Base-by-base conservation (phyloP, 2,329 filamentous ascomycete genomes). In the Fusarium graminum region DNA sequence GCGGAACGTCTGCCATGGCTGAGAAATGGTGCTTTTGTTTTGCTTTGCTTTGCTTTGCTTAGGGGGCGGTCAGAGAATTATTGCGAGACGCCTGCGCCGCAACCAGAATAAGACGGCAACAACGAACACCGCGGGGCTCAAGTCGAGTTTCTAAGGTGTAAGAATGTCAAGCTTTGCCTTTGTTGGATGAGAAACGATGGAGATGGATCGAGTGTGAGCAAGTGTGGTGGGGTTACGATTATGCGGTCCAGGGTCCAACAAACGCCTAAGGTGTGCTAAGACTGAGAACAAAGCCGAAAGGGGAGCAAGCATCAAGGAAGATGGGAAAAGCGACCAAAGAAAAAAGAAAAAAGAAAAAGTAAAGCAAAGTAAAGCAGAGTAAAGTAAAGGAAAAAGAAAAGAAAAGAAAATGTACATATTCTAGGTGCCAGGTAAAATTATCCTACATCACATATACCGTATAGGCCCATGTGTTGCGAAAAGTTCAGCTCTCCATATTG, bases 1-100 rank as follows among this genome's bases (percentile, higher is more conserved):
- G 84, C 68, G 92, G 90, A 56, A 95, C 85, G 77, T 95, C 92
- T 52, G 88, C 86, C 81, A 91, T 88, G 76, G 79, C 28, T 62
- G 67, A 25, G 9, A 22, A 22, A 22, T 22, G 22, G 53, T 57
- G 39, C 41, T 39, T 53, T 58, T 49, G 40, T 34, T 52, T 29
- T 36, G 40, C 32, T 58, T 38, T 43, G 29, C 38, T 38, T 25
- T 43, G 52, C 30, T 55, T 25, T 28, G 52, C 17, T 53, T 52
- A 36, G 30, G 50, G 66, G 39, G 69, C 69, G 69, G 69, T 72
- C 69, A 72, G 22, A 47, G 60, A 59, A 69, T 60, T 67, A 64
- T 63, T 59, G 54, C 42, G 41, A 69, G 59, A 69, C 67, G 65
- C 59, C 65, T 65, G 59, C 62, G 69, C 67, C 69, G 67, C 59